Percentiles rank a stretch among this genome's conserved stretches.
These are phyloP conservation scores for Podospora conica DNA, from an alignment of 495 filamentous ascomycete species.

Conservation along the genomic window DNA sequence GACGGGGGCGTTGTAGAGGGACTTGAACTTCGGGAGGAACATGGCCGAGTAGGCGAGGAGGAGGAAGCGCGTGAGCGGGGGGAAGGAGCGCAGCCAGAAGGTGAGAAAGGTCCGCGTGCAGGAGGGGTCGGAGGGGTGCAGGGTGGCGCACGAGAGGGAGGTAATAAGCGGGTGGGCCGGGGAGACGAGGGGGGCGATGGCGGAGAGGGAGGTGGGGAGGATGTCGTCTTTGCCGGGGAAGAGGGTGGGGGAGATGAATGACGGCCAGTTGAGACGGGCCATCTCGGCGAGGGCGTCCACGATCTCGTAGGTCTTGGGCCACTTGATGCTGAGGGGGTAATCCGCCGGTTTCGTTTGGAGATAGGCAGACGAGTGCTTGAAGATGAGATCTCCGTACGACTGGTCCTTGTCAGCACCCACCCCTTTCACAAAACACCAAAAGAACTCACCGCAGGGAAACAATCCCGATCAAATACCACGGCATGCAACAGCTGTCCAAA, in stretches of 20 bases:
- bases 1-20: slow-evolving; percentile 59
- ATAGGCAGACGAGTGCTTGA: slow-evolving; percentile 69
- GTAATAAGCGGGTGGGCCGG: slow-evolving; percentile 79
- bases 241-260: slow-evolving; percentile 78
- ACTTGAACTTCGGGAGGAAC: slow-evolving; percentile 56
- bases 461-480: slow-evolving; percentile 87
- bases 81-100: slow-evolving; percentile 75
- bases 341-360: slow-evolving; percentile 63
- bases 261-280: slow-evolving; percentile 76
- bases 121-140: slow-evolving; percentile 84
- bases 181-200: slow-evolving; percentile 71
- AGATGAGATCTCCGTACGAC: slow-evolving; percentile 66
- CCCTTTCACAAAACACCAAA: not conserved
- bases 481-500: slow-evolving; percentile 88
- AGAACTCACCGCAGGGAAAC: slow-evolving; percentile 54
- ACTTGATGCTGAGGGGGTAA: slow-evolving; percentile 59
- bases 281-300: slow-evolving; percentile 77
- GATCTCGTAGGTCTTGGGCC: slow-evolving; percentile 71
- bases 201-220: slow-evolving; percentile 57
- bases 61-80: slow-evolving; percentile 69
- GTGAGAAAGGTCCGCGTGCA: slow-evolving; percentile 80
- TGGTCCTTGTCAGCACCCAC: slow-evolving; percentile 11
- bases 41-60: slow-evolving; percentile 62
- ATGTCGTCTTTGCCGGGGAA: slow-evolving; percentile 62
- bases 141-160: slow-evolving; percentile 77